Percentiles rank a stretch among this genome's conserved stretches.
phyloP scores from a whole-genome alignment of 176 grass and related monocot species.

The Chloris gayana region DNA sequence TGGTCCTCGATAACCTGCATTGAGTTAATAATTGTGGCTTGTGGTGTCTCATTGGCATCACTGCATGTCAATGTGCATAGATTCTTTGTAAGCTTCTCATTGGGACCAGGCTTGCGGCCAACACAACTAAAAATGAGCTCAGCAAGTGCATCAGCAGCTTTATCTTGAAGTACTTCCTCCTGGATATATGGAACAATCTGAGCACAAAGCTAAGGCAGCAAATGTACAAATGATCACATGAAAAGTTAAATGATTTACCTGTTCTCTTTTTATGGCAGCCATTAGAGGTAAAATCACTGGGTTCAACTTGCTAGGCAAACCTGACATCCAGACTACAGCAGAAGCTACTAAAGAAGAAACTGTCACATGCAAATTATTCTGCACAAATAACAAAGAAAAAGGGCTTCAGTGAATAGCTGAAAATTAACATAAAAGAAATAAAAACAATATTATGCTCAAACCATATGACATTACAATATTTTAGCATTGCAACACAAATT shows the following conservation, averaged over 20 bases:
- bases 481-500: conserved; percentile 27
- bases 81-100: conserved; percentile 96
- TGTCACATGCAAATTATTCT: conserved; percentile 99
- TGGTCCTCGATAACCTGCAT: conserved; percentile 93
- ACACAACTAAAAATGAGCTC: conserved; percentile 94
- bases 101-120: conserved; percentile 92
- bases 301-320: conserved; percentile 84
- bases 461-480: conserved; percentile 5
- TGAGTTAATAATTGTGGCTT: conserved; percentile 87
- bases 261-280: conserved; percentile 97
- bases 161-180: conserved; percentile 98
- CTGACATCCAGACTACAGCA: conserved; percentile 87
- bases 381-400: conserved; percentile 48
- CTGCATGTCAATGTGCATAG: conserved; percentile 87
- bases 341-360: conserved; percentile 89
- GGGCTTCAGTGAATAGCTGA: conserved; percentile 14
- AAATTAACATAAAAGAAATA: not conserved
- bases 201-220: conserved; percentile 28
- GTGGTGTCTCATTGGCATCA: conserved; percentile 84
- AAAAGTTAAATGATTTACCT: conserved; percentile 51
- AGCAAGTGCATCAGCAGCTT: conserved; percentile 94
- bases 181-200: conserved; percentile 47
- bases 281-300: conserved; percentile 99
- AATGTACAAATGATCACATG: conserved; percentile 28
- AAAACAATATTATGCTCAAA: conserved; percentile 2